Conservation (phyloP, 306 rosid species). For the Cotoneaster glaucophyllus region DNA sequence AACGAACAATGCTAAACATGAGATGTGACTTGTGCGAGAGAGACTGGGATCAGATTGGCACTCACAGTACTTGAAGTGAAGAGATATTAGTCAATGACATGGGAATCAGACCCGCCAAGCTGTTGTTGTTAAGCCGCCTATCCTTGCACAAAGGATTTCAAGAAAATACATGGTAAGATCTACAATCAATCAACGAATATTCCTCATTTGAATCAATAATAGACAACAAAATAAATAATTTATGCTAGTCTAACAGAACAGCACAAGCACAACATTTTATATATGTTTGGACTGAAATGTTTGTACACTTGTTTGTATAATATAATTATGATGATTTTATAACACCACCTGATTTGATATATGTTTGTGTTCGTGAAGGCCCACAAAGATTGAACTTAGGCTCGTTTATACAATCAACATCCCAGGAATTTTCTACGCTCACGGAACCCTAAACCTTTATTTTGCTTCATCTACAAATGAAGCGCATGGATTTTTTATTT, state of each 20-base stretch:
- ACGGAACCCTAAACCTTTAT: not conserved
- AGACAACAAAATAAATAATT: not conserved
- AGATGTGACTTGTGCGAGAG: not conserved
- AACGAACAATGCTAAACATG: not conserved
- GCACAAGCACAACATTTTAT: not conserved
- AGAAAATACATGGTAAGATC: constrained; percentile 31
- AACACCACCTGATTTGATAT: not conserved
- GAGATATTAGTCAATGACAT: constrained; percentile 89
- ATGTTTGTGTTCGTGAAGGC: not conserved
- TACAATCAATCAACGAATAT: constrained; percentile 2
- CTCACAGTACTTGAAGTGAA: constrained; percentile 96
- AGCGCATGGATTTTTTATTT: not conserved
- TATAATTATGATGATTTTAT: not conserved
- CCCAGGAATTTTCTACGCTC: not conserved
- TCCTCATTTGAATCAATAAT: not conserved
- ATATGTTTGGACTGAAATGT: not conserved
- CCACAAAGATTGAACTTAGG: not conserved
- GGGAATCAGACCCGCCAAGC: constrained; percentile 83
- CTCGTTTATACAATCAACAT: not conserved
- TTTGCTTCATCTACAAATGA: not conserved
- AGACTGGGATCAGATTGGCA: constrained; percentile 22
- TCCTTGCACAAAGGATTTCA: constrained; percentile 50
- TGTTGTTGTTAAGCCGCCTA: constrained; percentile 99
- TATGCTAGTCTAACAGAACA: not conserved
- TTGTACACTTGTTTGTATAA: not conserved